A percentile compares a stretch with the other conserved stretches of the same genome.
These are phyloP conservation scores for Blastomyces percursus DNA, from an alignment of 2,329 filamentous ascomycete genomes.

Conservation along the genomic window DNA sequence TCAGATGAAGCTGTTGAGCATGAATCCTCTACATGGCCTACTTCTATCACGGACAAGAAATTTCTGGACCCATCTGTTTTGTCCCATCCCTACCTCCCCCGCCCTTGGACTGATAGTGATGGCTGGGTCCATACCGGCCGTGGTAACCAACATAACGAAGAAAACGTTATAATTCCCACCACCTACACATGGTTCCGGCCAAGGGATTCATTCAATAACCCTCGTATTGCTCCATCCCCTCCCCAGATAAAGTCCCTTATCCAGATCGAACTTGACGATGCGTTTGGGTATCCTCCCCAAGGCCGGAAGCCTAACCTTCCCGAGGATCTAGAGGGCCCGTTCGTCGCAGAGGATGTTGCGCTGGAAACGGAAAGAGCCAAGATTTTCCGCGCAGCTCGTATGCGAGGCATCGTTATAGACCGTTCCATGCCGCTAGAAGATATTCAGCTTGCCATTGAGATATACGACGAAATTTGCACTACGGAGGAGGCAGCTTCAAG, in stretches of 20 bases:
- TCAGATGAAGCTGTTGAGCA: background rate
- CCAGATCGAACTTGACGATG: constrained; percentile 22
- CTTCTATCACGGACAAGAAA: background rate
- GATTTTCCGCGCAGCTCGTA: constrained; percentile 17
- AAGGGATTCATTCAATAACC: constrained; percentile 20
- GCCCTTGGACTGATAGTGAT: constrained; percentile 21
- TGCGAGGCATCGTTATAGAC: constrained; percentile 15
- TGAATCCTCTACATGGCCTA: background rate
- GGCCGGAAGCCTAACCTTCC: constrained; percentile 25
- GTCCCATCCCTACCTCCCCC: constrained; percentile 10
- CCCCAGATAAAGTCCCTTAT: constrained; percentile 19
- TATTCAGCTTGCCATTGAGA: constrained; percentile 15
- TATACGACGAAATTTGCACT: background rate
- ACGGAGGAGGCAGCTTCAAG: constrained; percentile 10
- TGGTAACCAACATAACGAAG: constrained; percentile 22
- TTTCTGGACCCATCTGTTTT: background rate
- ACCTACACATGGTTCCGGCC: constrained; percentile 20
- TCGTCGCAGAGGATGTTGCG: constrained; percentile 19
- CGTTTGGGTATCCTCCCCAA: constrained; percentile 24
- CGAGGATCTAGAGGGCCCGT: constrained; percentile 6
- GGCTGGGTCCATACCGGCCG: constrained; percentile 25
- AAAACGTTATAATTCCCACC: constrained; percentile 18
- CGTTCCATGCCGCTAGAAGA: constrained; percentile 15
- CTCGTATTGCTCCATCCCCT: constrained; percentile 20
- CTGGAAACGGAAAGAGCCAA: constrained; percentile 17